Conservation (phyloP, 1,139 yeast genomes). For the Suhomyces coccinellae region DNA sequence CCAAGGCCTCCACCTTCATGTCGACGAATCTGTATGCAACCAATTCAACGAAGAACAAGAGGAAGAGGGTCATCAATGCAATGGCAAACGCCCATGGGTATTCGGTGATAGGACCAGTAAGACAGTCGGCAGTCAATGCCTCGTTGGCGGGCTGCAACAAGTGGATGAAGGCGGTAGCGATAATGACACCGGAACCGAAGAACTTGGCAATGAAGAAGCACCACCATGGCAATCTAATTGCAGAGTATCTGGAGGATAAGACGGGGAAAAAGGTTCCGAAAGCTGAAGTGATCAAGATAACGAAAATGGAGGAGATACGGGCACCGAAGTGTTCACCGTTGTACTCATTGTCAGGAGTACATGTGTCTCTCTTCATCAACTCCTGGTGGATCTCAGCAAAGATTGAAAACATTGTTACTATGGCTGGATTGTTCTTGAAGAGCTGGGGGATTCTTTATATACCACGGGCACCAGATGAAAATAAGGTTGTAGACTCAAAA, state of each 20-base stretch:
- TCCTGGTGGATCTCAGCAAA: conserved; percentile 1
- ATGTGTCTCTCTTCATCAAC: conserved; percentile 30
- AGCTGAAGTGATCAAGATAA: conserved; percentile 57
- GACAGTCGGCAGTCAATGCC: conserved; percentile 50
- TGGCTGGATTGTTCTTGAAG: too few relatives aligned
- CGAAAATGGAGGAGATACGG: conserved; percentile 72
- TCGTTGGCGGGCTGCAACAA: conserved; percentile 77
- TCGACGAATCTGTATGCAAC: conserved; percentile 54
- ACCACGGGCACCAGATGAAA: too few relatives aligned
- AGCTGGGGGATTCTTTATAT: too few relatives aligned
- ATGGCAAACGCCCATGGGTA: conserved; percentile 70
- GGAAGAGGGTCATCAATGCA: conserved; percentile 54
- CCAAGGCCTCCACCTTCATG: conserved; percentile 26
- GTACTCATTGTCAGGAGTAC: conserved; percentile 39
- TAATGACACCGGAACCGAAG: conserved; percentile 91
- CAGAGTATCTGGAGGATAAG: conserved; percentile 54
- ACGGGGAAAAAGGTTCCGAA: conserved; percentile 63
- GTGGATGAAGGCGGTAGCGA: conserved; percentile 88
- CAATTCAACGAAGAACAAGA: conserved; percentile 56
- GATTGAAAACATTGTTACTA: not conserved
- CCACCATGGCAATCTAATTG: conserved; percentile 56
- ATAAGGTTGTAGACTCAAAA: too few relatives aligned
- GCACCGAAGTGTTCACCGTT: conserved; percentile 53
- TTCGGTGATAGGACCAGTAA: conserved; percentile 53
- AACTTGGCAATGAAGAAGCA: conserved; percentile 72